phyloP scores from a whole-genome alignment of 306 rosid species.

The Quillaja saponaria region DNA sequence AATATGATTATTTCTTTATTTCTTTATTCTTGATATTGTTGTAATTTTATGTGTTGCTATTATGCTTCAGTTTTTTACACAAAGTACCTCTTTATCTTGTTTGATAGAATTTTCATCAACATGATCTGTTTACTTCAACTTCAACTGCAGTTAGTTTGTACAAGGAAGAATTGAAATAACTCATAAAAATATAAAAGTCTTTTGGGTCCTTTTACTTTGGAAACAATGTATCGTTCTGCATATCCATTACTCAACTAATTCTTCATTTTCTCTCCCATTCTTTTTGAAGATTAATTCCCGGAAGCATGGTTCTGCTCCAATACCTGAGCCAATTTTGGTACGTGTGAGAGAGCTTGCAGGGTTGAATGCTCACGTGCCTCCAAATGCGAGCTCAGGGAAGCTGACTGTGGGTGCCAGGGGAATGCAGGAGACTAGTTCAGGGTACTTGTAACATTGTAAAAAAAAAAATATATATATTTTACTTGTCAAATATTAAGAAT shows the following conservation, averaged over 20 bases:
- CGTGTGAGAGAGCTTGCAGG: conserved; percentile 90
- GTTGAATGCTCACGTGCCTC: conserved; percentile 72
- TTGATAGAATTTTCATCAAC: not conserved
- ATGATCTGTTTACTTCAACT: too few species aligned
- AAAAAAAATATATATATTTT: conserved; percentile 43
- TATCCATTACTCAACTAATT: not conserved
- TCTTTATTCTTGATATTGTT: too few species aligned
- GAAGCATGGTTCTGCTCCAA: conserved; percentile 73
- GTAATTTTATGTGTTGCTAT: too few species aligned
- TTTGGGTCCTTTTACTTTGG: too few species aligned
- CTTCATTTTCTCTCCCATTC: not conserved
- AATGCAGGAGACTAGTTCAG: conserved; percentile 45
- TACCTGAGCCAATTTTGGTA: conserved; percentile 67
- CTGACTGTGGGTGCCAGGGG: conserved; percentile 42
- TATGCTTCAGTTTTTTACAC: too few species aligned
- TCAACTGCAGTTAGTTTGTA: too few species aligned
- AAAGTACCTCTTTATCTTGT: not conserved
- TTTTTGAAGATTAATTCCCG: conserved; percentile 65
- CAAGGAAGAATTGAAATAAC: too few species aligned
- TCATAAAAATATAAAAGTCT: too few species aligned
- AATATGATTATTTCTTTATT: too few species aligned
- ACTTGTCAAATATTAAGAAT: conserved; percentile 27
- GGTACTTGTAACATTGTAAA: conserved; percentile 79
- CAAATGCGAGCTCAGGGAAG: conserved; percentile 54
- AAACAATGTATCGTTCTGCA: too few species aligned